Evolutionary conservation across 192 early-diverging fungal species (phyloP), one percentile per base, ranked within the genome.

Genomic region (Coemansia sp.): DNA sequence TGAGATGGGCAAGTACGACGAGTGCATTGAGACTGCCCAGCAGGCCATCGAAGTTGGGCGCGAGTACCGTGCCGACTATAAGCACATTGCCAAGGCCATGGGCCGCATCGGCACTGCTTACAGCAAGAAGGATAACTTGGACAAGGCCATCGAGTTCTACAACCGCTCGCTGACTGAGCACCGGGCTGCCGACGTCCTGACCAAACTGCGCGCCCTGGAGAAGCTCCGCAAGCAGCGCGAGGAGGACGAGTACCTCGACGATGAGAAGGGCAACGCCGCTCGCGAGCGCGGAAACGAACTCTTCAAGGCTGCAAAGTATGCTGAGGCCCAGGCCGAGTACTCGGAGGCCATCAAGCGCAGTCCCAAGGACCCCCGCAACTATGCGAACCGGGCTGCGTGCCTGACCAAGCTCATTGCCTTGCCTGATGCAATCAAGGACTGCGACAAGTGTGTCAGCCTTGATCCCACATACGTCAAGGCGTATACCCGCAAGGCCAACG

Each of bases 271-370:
- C 27, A 91, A 97, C 55, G 91, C 94, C 77, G 97, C 93, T 18
- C 95, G 97, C 75, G 96, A 98, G 78, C 86, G 85, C 27, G 97
- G 97, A 36, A 99, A 99, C 78, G 91, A 87, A 46, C 79, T 95
- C 16, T 98, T 97, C 91, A 99, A 99, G 86, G 72, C 92, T 43
- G 90, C 86, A 42, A 87, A 94, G 59, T 99, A 87, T 77, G 87
- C 90, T 13, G 94, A 92, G 44, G 95, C 97, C 18, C 90, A 98
- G 67, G 90, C 92, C 79, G 86, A 91, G 79, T 99, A 99, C 84
- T 90, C 93, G 18, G 97, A 99, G 82, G 93, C 96, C 8, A 96
- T 99, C 82, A 96, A 96, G 89, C 93, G 97, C 72, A 96, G 97
- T 70, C 93, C 94, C 34, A 76, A 86, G 9, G 97, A 99, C 64